Percentiles rank a stretch among this genome's conserved stretches.
Evolutionary conservation across 805 yeast species (phyloP).

Genomic region (Lachancea thermotolerans): DNA sequence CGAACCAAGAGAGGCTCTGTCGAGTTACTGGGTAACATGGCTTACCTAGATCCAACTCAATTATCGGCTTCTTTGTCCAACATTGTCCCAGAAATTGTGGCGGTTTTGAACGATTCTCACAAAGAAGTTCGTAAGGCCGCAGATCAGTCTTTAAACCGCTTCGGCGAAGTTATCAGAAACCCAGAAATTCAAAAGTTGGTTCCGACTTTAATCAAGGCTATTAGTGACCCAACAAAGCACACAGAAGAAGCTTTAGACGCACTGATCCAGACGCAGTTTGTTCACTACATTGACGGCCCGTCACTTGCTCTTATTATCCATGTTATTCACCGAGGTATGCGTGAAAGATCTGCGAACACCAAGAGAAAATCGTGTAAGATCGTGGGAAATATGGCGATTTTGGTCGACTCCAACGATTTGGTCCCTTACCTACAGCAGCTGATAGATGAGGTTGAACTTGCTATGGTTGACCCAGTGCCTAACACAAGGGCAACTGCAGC

Average conservation of each 20-base stretch:
- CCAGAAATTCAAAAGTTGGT: conserved; percentile 94
- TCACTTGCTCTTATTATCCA: conserved; percentile 91
- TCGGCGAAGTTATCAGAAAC: conserved; percentile 95
- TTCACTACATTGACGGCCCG: conserved; percentile 97
- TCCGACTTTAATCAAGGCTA: conserved; percentile 80
- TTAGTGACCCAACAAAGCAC: conserved; percentile 89
- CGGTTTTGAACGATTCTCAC: conserved; percentile 89
- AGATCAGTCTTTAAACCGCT: conserved; percentile 75
- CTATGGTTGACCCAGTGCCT: conserved; percentile 99
- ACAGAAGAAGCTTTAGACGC: conserved; percentile 86
- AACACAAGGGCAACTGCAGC: conserved; percentile 96
- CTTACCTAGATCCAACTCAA: conserved; percentile 91
- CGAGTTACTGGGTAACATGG: conserved; percentile 95
- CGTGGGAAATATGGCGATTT: conserved; percentile 96
- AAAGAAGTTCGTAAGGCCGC: conserved; percentile 97
- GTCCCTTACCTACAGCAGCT: conserved; percentile 74
- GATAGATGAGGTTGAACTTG: conserved; percentile 76
- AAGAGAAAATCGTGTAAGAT: conserved; percentile 94
- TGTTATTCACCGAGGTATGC: conserved; percentile 92
- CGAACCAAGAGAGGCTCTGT: conserved; percentile 95
- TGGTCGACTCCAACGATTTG: conserved; percentile 83
- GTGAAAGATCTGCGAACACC: conserved; percentile 86
- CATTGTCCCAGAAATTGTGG: conserved; percentile 94
- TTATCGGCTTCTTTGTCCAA: conserved; percentile 80
- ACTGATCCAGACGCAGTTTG: conserved; percentile 84